Conservation (phyloP, 2,329 filamentous ascomycete genomes). For the Tolypocladium capitatum region DNA sequence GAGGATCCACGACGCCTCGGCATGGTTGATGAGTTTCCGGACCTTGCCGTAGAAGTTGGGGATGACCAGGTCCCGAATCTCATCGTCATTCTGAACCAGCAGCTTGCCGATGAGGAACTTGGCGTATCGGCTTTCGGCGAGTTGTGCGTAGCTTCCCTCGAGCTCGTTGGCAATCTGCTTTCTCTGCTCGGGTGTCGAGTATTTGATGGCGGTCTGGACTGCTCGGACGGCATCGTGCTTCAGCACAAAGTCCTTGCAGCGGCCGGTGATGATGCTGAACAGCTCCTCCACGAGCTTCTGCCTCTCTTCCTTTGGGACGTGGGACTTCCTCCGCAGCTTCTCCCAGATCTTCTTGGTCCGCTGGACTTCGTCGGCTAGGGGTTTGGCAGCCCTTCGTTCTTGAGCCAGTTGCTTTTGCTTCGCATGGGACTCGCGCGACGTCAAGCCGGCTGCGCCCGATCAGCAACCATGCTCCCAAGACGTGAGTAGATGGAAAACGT, state of each 20-base stretch:
- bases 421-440: constrained; percentile 73
- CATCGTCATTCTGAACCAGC: constrained; percentile 77
- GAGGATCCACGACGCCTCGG: constrained; percentile 93
- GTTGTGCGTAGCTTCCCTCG: constrained; percentile 65
- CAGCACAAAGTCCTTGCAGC: constrained; percentile 89
- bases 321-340: constrained; percentile 78
- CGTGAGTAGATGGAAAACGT: constrained; percentile 8
- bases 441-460: constrained; percentile 16
- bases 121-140: constrained; percentile 91
- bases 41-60: constrained; percentile 93
- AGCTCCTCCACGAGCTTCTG: constrained; percentile 79
- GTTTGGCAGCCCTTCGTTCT: constrained; percentile 86
- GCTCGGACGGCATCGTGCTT: constrained; percentile 98
- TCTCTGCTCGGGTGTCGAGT: constrained; percentile 72
- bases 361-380: constrained; percentile 76
- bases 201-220: constrained; percentile 94
- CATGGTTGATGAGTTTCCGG: constrained; percentile 84
- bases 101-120: constrained; percentile 97
- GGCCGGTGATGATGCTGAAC: constrained; percentile 79
- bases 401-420: constrained; percentile 83
- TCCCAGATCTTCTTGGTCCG: constrained; percentile 97
- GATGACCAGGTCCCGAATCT: constrained; percentile 78
- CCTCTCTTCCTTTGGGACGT: constrained; percentile 80
- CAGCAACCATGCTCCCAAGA: background rate
- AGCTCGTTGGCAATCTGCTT: constrained; percentile 79